These are phyloP conservation scores for Colletotrichum aenigma DNA, from an alignment of 2,329 filamentous ascomycete genomes.

Conservation along the genomic window DNA sequence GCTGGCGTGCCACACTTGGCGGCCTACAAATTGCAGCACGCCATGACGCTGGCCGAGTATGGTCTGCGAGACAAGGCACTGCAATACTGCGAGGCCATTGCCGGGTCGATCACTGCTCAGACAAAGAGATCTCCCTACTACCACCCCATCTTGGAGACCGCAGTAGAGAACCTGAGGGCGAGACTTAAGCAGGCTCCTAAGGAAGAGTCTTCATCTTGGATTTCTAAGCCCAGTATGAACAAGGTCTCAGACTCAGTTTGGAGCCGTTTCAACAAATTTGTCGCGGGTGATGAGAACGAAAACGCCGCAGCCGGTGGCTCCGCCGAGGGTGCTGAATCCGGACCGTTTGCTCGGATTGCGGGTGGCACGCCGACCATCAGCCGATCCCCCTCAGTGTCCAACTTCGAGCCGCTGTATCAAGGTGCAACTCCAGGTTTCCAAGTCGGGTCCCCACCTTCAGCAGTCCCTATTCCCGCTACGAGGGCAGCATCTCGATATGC, in stretches of 20 bases:
- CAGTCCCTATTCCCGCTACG: slow-evolving; percentile 39
- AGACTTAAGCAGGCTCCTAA: slow-evolving; percentile 86
- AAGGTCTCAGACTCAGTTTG: slow-evolving; percentile 92
- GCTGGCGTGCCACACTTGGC: slow-evolving; percentile 80
- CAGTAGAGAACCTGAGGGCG: slow-evolving; percentile 82
- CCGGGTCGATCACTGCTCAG: slow-evolving; percentile 75
- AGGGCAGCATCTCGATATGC: slow-evolving; percentile 57
- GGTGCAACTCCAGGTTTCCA: slow-evolving; percentile 43
- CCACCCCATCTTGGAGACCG: slow-evolving; percentile 72
- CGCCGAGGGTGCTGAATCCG: slow-evolving; percentile 63
- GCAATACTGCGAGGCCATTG: slow-evolving; percentile 88
- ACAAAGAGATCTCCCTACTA: slow-evolving; percentile 89
- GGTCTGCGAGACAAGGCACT: slow-evolving; percentile 84
- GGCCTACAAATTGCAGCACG: slow-evolving; percentile 90
- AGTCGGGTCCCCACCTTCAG: slow-evolving; percentile 32
- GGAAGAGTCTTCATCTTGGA: slow-evolving; percentile 84
- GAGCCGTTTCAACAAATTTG: slow-evolving; percentile 95
- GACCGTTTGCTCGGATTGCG: slow-evolving; percentile 83
- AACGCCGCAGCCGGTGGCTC: slow-evolving; percentile 60
- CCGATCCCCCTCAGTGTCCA: slow-evolving; percentile 71
- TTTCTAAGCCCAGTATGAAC: slow-evolving; percentile 93
- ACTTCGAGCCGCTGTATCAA: slow-evolving; percentile 74
- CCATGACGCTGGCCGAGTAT: slow-evolving; percentile 80
- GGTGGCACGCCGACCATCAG: slow-evolving; percentile 79
- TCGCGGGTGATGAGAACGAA: slow-evolving; percentile 86